phyloP scores from a whole-genome alignment of 495 filamentous ascomycete species.

The Aspergillus biplanus region DNA sequence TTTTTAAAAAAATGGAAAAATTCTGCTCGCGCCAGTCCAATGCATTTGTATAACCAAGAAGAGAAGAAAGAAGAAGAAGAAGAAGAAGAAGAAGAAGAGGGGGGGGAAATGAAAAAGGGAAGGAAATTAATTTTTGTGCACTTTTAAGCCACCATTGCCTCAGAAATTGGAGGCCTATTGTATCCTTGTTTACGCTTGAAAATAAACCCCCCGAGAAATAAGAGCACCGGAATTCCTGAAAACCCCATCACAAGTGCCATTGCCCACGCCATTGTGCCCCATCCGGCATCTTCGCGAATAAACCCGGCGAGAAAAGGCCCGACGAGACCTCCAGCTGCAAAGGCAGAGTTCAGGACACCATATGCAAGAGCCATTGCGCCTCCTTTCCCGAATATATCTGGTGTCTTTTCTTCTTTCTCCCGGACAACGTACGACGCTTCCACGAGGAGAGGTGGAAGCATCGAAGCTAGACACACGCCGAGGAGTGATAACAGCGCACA shows the following conservation, averaged over 20 bases:
- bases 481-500: conserved; percentile 69
- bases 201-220: conserved; percentile 27
- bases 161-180: not conserved
- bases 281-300: conserved; percentile 56
- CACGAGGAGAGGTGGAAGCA: conserved; percentile 68
- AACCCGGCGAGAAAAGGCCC: conserved; percentile 65
- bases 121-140: not conserved
- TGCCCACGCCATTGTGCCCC: conserved; percentile 54
- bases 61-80: too few relatives aligned
- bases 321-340: conserved; percentile 59
- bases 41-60: too few relatives aligned
- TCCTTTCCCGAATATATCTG: conserved; percentile 50
- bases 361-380: conserved; percentile 64
- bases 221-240: conserved; percentile 30
- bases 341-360: conserved; percentile 57
- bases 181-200: conserved; percentile 2
- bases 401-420: conserved; percentile 55
- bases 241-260: conserved; percentile 31
- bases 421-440: conserved; percentile 67
- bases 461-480: conserved; percentile 59
- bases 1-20: too few relatives aligned
- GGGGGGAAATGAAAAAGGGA: too few relatives aligned
- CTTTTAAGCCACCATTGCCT: not conserved
- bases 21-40: too few relatives aligned
- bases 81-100: too few relatives aligned